Percentiles rank a stretch among this genome's conserved stretches.
These are phyloP conservation scores for Plantago ovata DNA, from an alignment of 257 asterid genomes.

Conservation along the genomic window DNA sequence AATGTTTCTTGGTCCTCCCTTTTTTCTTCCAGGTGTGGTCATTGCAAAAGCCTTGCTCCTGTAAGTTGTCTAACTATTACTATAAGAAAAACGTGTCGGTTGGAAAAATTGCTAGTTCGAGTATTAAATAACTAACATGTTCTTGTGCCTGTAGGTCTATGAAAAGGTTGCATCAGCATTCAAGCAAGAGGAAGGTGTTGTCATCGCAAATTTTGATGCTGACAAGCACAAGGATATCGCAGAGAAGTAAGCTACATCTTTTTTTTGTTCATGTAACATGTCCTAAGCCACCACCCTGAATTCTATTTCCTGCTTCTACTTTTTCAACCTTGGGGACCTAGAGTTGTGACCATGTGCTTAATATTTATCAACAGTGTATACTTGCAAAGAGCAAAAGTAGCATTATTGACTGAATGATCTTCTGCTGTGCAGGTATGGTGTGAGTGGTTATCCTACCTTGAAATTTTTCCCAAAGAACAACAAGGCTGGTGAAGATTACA, in stretches of 20 bases:
- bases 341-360: no score
- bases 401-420: constrained; percentile 11
- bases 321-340: no score
- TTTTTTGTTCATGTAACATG: neutral
- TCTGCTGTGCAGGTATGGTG: constrained; percentile 38
- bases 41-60: constrained; percentile 92
- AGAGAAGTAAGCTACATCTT: constrained; percentile 61
- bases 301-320: neutral
- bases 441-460: constrained; percentile 58
- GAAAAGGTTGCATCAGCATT: constrained; percentile 91
- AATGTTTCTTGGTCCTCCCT: constrained; percentile 12
- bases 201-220: constrained; percentile 87
- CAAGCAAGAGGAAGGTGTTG: constrained; percentile 67
- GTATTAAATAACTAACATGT: constrained; percentile 15
- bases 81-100: constrained; percentile 5
- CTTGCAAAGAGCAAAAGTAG: neutral
- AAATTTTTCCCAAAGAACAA: constrained; percentile 94
- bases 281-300: no score
- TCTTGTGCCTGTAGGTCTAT: constrained; percentile 45
- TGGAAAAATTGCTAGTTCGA: constrained; percentile 6
- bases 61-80: constrained; percentile 47
- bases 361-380: no score
- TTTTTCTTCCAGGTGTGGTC: constrained; percentile 78
- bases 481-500: constrained; percentile 93
- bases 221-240: constrained; percentile 75